Evolutionary conservation across 169 alveolate species (phyloP).

Genomic region (Cyclospora cayetanensis): DNA sequence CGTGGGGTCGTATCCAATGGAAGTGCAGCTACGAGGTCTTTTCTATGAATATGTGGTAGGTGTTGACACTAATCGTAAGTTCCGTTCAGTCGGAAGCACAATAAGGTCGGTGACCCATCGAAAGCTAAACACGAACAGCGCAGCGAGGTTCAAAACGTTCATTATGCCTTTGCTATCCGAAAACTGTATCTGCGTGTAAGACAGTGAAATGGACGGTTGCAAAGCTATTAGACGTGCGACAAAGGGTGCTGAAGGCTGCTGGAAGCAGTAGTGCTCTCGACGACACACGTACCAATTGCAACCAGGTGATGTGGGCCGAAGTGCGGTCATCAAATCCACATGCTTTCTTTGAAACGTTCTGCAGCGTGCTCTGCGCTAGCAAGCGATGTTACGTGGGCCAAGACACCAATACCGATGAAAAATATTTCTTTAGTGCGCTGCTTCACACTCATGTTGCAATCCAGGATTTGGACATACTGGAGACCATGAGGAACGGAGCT

Average conservation of each 20-base stretch:
- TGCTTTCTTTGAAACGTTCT: neutral
- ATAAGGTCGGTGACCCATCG: too few relatives aligned
- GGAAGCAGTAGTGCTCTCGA: conserved; percentile 16
- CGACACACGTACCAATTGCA: neutral
- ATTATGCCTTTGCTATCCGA: too few relatives aligned
- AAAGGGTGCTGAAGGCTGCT: neutral
- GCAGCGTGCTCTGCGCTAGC: too few relatives aligned
- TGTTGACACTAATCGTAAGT: too few relatives aligned
- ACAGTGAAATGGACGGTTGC: neutral
- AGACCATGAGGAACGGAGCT: neutral
- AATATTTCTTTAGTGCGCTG: too few relatives aligned
- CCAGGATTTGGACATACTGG: neutral
- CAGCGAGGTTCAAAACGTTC: too few relatives aligned
- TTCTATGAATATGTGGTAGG: conserved; percentile 48
- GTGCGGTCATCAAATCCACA: too few relatives aligned
- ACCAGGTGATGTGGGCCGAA: neutral
- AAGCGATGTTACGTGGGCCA: too few relatives aligned
- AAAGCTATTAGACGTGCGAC: neutral
- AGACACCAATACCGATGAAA: too few relatives aligned
- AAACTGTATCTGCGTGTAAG: neutral
- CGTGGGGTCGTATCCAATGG: neutral
- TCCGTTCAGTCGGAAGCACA: too few relatives aligned
- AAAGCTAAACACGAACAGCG: too few relatives aligned
- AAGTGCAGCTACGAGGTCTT: conserved; percentile 41
- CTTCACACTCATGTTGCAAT: too few relatives aligned